phyloP scores from a whole-genome alignment of 495 filamentous ascomycete genomes.

The Evernia prunastri region DNA sequence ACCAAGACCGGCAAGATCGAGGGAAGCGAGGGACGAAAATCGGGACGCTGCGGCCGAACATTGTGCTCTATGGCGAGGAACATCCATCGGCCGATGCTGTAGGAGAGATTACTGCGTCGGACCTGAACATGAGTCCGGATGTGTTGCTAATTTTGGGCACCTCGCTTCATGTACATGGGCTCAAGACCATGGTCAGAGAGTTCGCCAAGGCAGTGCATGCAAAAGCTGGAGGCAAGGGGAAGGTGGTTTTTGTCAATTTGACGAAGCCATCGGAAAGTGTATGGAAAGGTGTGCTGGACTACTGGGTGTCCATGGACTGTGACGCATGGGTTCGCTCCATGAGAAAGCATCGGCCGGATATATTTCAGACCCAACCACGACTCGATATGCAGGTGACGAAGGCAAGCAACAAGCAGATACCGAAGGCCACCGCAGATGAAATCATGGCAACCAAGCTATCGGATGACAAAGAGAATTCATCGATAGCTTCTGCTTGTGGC shows the following conservation, averaged over 20 bases:
- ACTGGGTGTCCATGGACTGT: constrained; percentile 65
- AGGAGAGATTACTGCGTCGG: constrained; percentile 54
- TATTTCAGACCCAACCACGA: constrained; percentile 24
- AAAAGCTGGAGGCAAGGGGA: constrained; percentile 39
- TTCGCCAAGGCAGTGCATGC: constrained; percentile 65
- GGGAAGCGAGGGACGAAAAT: constrained; percentile 59
- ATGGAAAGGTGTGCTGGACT: constrained; percentile 63
- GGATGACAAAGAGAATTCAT: not conserved
- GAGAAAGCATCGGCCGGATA: constrained; percentile 31
- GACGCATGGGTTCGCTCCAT: constrained; percentile 62
- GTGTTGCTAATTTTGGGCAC: constrained; percentile 62
- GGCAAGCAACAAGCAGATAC: not conserved
- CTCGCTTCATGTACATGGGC: constrained; percentile 60
- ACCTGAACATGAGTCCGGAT: constrained; percentile 47
- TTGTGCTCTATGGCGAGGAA: constrained; percentile 66
- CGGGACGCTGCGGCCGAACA: constrained; percentile 58
- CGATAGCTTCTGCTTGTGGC: not conserved
- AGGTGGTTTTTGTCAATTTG: constrained; percentile 62
- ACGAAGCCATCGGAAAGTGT: constrained; percentile 60
- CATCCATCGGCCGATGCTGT: constrained; percentile 60
- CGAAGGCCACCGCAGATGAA: not conserved
- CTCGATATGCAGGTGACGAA: constrained; percentile 9
- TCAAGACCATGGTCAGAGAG: constrained; percentile 60
- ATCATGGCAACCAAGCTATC: not conserved
- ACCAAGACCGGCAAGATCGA: constrained; percentile 48